Conservation (phyloP, 2,329 filamentous ascomycete genomes). For the Colletotrichum eleusines region DNA sequence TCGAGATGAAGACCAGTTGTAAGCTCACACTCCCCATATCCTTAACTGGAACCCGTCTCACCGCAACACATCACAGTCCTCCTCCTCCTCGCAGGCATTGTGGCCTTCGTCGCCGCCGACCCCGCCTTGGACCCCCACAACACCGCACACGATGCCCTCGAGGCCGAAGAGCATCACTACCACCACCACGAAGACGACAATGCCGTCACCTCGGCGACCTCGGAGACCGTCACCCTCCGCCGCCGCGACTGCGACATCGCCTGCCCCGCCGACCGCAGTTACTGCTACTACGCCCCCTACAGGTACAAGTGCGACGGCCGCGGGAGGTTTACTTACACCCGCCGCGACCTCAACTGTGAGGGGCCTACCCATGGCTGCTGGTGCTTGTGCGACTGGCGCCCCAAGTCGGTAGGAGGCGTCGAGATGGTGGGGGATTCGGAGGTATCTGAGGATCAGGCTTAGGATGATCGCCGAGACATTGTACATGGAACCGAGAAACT, state of each 20-base stretch:
- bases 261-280: not conserved
- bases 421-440: too few species aligned
- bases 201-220: not conserved
- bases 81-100: not conserved
- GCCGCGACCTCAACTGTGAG: slow-evolving; percentile 22
- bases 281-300: slow-evolving; percentile 8
- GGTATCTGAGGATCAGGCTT: not conserved
- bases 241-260: slow-evolving; percentile 11
- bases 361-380: slow-evolving; percentile 6
- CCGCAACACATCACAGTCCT: not conserved
- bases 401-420: not conserved
- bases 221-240: not conserved
- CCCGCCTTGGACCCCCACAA: not conserved
- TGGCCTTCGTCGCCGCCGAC: not conserved
- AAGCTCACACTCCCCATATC: not conserved
- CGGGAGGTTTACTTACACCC: not conserved
- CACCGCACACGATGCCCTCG: not conserved
- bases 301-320: slow-evolving; percentile 14
- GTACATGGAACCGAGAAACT: too few species aligned
- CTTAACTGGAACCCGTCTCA: not conserved
- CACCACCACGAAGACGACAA: not conserved
- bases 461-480: not conserved
- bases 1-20: not conserved
- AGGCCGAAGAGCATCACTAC: not conserved
- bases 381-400: slow-evolving; percentile 28